Evolutionary conservation across 1,284 basidiomycete species (phyloP), one percentile per base, ranked within the genome.

Genomic region (Tremellales sp.): DNA sequence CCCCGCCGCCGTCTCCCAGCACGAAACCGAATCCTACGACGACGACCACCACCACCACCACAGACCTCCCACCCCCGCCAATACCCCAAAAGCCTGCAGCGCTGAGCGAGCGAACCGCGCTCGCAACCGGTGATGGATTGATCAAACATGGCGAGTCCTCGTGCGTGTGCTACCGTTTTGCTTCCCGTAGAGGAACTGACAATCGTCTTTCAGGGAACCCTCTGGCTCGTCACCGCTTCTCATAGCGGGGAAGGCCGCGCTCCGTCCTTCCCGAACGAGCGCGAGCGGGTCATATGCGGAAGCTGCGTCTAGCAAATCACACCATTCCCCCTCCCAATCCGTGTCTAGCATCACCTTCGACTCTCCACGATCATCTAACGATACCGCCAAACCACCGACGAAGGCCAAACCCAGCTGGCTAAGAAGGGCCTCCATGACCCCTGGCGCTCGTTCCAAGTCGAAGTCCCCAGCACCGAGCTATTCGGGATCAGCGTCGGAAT

Each of bases 351-450:
- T 40, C 4, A 12, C 28, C 33, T 38, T 51, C 22, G 50, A 53
- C 19, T 48, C 48, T 34, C 41, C 52, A 7, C 53, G 54, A n/a
- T 60, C 65, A n/a, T 62, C 60, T 4, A 14, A 53, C 12, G 56
- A 62, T 25, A 26, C 35, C 19, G 18, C 43, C 13, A 66, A 60
- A 45, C 61, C 66, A 1, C 26, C 51, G 3, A 47, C 62, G 3
- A 57, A 59, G 28, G 47, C 58, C 13, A 69, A 69, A 49, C 63
- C 66, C 4, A 61, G 55, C 10, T 71, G 68, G 68, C 52, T 69
- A 5, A 54, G 59, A 49, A 56, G 68, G 10, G 65, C 65, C 0
- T 61, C 57, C 35, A 61, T 61, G 32, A 58, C 58, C 12, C 59
- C 58, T 13, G 53, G 51, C 5, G 44, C 64, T 22, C 54, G 68